These are phyloP conservation scores for Chrysanthemum seticuspe DNA, from an alignment of 129 eudicot genomes.

Conservation along the genomic window DNA sequence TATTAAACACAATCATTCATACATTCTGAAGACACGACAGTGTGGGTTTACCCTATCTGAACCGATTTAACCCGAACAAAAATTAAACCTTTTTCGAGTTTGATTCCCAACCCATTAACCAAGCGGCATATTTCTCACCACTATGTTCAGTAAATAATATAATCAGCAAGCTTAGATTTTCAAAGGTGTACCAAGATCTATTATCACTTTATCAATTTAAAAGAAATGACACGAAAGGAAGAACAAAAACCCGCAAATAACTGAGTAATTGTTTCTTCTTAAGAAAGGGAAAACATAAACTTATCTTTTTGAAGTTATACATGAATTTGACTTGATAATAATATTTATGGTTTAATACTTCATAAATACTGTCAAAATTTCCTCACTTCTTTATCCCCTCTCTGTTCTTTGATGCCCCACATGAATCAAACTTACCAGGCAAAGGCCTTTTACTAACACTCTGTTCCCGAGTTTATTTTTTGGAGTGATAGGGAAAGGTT, in stretches of 20 bases:
- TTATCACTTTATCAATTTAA: neutral
- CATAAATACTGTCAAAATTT: neutral
- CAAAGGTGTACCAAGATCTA: conserved; percentile 2
- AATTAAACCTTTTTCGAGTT: neutral
- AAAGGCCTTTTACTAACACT: too few relatives aligned
- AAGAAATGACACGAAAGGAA: neutral
- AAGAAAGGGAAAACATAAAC: too few relatives aligned
- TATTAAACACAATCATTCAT: too few relatives aligned
- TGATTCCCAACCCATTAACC: neutral
- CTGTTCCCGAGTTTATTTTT: too few relatives aligned
- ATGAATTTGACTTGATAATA: neutral
- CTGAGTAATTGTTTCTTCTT: neutral
- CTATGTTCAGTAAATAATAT: neutral
- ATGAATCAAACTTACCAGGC: too few relatives aligned
- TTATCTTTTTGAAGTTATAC: too few relatives aligned
- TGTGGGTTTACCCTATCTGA: neutral
- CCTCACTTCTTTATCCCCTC: neutral
- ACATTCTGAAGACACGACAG: too few relatives aligned
- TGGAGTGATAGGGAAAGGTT: too few relatives aligned
- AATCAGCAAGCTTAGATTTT: conserved; percentile 18
- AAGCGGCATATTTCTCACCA: neutral
- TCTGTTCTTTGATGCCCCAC: neutral
- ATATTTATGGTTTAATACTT: neutral
- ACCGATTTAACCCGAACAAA: neutral
- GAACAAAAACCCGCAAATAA: neutral